Evolutionary conservation across 2,329 filamentous ascomycete genomes (phyloP).

Genomic region (Aspergillus sp.): DNA sequence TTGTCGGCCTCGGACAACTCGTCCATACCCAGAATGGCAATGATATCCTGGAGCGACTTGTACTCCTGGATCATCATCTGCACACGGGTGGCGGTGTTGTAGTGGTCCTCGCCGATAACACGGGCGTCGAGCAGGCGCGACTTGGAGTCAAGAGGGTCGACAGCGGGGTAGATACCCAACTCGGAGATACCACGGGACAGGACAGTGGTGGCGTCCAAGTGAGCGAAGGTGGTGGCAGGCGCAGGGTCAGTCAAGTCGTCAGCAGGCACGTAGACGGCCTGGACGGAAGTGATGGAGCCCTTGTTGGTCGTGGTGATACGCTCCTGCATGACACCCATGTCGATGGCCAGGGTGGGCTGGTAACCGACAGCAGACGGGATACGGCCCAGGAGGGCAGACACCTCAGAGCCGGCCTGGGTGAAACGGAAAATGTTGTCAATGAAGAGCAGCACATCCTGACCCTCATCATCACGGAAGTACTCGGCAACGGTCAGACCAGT

Average conservation of each 20-base stretch:
- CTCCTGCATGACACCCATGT: conserved; percentile 99
- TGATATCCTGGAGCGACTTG: conserved; percentile 99
- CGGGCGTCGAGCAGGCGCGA: conserved; percentile 99
- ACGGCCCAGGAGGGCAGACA: conserved; percentile 98
- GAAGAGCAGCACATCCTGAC: conserved; percentile 97
- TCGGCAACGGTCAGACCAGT: conserved; percentile 65
- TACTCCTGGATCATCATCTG: conserved; percentile 99
- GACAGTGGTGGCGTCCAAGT: conserved; percentile 99
- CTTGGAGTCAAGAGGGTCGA: conserved; percentile 99
- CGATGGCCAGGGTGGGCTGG: conserved; percentile 95
- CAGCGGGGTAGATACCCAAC: conserved; percentile 99
- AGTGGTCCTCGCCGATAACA: conserved; percentile 97
- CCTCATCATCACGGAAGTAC: conserved; percentile 70
- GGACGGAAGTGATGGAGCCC: conserved; percentile 99
- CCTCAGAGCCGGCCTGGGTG: conserved; percentile 99
- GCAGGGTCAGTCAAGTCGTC: conserved; percentile 99
- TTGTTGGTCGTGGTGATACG: conserved; percentile 99
- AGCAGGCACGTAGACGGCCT: conserved; percentile 99
- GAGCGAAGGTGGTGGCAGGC: conserved; percentile 97
- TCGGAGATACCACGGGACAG: conserved; percentile 99
- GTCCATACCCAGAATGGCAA: conserved; percentile 99
- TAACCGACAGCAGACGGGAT: conserved; percentile 99
- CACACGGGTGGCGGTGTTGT: conserved; percentile 84
- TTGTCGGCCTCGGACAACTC: conserved; percentile 98
- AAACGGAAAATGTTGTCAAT: conserved; percentile 99